These are phyloP conservation scores for Penicillium fimorum DNA, from an alignment of 495 filamentous ascomycete genomes.

Conservation along the genomic window DNA sequence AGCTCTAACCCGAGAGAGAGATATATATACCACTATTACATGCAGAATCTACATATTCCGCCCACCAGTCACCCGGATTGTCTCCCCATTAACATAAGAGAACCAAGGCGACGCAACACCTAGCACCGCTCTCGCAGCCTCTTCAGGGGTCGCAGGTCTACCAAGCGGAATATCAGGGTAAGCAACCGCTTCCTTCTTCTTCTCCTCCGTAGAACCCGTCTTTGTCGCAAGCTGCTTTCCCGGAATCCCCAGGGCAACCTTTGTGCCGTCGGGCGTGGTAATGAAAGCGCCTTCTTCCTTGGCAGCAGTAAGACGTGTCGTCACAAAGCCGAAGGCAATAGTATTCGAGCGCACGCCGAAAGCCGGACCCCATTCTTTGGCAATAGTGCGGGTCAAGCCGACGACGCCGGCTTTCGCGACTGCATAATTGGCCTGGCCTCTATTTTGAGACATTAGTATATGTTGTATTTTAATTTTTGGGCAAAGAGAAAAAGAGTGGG, in stretches of 20 bases:
- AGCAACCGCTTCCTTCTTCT: constrained; percentile 29
- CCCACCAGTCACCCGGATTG: constrained; percentile 79
- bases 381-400: constrained; percentile 80
- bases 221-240: constrained; percentile 49
- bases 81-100: constrained; percentile 80
- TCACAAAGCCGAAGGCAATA: constrained; percentile 76
- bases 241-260: constrained; percentile 76
- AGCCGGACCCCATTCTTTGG: constrained; percentile 86
- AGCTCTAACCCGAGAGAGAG: background rate
- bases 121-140: constrained; percentile 76
- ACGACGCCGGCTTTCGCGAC: constrained; percentile 78
- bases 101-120: constrained; percentile 78
- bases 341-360: constrained; percentile 85
- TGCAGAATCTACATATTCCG: constrained; percentile 63
- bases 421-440: constrained; percentile 81
- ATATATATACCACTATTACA: background rate
- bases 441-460: constrained; percentile 13
- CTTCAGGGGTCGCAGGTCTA: constrained; percentile 69
- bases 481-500: background rate
- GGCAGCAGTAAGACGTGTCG: constrained; percentile 71
- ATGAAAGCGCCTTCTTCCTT: constrained; percentile 81
- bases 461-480: background rate
- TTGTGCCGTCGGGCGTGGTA: constrained; percentile 69
- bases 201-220: constrained; percentile 29
- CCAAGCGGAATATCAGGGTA: constrained; percentile 73